Base-by-base conservation (phyloP, 179 eudicot species). In the Gypsophila paniculata region DNA sequence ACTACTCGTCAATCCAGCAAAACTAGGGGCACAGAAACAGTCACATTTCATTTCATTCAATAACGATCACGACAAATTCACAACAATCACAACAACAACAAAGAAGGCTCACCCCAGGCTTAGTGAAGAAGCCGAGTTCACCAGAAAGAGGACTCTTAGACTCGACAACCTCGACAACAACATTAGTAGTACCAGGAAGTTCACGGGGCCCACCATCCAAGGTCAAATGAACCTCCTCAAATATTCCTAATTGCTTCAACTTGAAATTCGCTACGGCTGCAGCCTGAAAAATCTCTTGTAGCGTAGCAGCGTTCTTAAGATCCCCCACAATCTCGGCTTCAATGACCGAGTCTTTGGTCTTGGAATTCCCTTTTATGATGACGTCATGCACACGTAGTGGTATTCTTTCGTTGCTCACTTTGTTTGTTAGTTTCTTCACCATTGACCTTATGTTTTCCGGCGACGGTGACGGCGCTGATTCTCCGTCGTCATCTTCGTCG, bases 191-290 rank as follows among this genome's bases (percentile, higher is more conserved):
- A 18, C 85, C 88, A 3, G 91, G 93, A 65, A 93, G 72, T 79
- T 91, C 98, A 8, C 72, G 81, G 8, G 99, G 99, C 0, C 99
- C 99, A 6, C 92, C 64, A 72, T 90, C 92, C 18, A 94, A 77
- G 32, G 86, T 86, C 36, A 94, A 77, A 51, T 74, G 78, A 23
- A 91, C 91, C 14, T 90, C 77, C 74, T 94, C 96, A 34, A 91
- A 94, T 4, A 94, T 78, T 0, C 78, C 89, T 3, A 94, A 85
- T 44, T 77, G 42, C 22, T 61, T 72, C 18, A 93, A 87, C 71
- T 85, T 71, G 9, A 73, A 74, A 70, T 80, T 81, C 11, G 83
- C 91, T 2, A 81, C 25, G 8, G 79, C 73, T 1, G 99, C 87
- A 2, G 96, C 97, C 71, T 78, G 82, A 1, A 91, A 77, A 15